Percentiles rank a stretch among this genome's conserved stretches.
Evolutionary conservation across 345 rosid genomes (phyloP).

Genomic region (Bruguiera gymnorhiza): DNA sequence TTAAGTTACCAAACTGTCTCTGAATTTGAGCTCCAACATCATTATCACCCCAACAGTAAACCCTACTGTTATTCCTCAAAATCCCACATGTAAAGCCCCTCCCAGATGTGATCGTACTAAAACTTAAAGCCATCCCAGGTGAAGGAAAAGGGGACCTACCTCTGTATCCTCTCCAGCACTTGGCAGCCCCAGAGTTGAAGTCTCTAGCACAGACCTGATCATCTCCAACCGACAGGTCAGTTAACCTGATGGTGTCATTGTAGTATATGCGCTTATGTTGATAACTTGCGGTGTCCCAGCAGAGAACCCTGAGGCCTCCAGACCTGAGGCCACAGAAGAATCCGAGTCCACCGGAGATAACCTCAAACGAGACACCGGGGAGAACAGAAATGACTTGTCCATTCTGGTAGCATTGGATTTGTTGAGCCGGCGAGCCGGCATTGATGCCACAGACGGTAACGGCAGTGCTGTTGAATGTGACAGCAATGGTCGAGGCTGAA

Average conservation of each 20-base stretch:
- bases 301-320: slow-evolving; percentile 44
- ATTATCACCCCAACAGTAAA: slow-evolving; percentile 48
- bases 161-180: slow-evolving; percentile 54
- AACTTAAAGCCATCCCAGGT: slow-evolving; percentile 28
- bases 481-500: slow-evolving; percentile 39
- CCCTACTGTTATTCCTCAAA: slow-evolving; percentile 31
- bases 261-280: slow-evolving; percentile 35
- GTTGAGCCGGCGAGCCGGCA: slow-evolving; percentile 37
- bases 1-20: slow-evolving; percentile 33
- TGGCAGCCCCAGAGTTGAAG: slow-evolving; percentile 34
- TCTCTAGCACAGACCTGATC: slow-evolving; percentile 56
- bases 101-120: slow-evolving; percentile 48
- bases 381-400: slow-evolving; percentile 23
- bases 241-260: slow-evolving; percentile 25
- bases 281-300: slow-evolving; percentile 48
- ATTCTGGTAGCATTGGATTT: slow-evolving; percentile 45
- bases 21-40: slow-evolving; percentile 32
- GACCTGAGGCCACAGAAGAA: slow-evolving; percentile 55
- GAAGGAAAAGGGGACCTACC: slow-evolving; percentile 30
- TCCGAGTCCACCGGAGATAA: slow-evolving; percentile 46
- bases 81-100: slow-evolving; percentile 54
- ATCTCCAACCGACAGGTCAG: slow-evolving; percentile 47
- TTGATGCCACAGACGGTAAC: slow-evolving; percentile 46
- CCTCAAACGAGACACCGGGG: slow-evolving; percentile 45
- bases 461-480: slow-evolving; percentile 24